Conservation (phyloP, 2,329 filamentous ascomycete genomes). For the Paraphoma sp. region DNA sequence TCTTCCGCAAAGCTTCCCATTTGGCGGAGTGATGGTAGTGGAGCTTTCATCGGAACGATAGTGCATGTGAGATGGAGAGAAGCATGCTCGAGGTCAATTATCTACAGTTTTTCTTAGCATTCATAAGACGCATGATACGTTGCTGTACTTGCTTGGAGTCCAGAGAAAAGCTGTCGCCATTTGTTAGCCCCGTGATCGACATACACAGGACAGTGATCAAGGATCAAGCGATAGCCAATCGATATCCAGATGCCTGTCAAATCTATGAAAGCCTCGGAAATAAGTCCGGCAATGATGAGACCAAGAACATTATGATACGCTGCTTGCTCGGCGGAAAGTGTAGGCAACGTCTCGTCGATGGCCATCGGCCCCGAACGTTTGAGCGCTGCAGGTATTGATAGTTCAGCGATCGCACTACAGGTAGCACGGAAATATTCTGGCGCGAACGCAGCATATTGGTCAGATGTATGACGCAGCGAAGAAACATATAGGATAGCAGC, state of each 20-base stretch:
- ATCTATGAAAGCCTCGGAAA: slow-evolving; percentile 51
- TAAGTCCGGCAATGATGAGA: slow-evolving; percentile 51
- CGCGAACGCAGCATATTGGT: slow-evolving; percentile 45
- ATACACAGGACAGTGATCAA: slow-evolving; percentile 52
- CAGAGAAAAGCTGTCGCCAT: slow-evolving; percentile 51
- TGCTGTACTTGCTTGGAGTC: slow-evolving; percentile 31
- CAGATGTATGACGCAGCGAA: slow-evolving; percentile 45
- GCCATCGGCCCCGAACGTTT: slow-evolving; percentile 1
- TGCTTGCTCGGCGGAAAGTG: slow-evolving; percentile 43
- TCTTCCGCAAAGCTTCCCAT: slow-evolving; percentile 47
- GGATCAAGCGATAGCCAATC: slow-evolving; percentile 50
- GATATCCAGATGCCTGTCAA: slow-evolving; percentile 56
- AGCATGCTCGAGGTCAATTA: slow-evolving; percentile 55
- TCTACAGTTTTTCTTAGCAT: slow-evolving; percentile 15
- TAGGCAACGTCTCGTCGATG: slow-evolving; percentile 17
- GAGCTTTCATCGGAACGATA: slow-evolving; percentile 51
- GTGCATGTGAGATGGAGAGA: slow-evolving; percentile 53
- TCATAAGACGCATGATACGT: no score
- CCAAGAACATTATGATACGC: slow-evolving; percentile 54
- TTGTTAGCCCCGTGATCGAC: slow-evolving; percentile 48
- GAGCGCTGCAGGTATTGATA: slow-evolving; percentile 44
- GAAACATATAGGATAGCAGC: slow-evolving; percentile 53
- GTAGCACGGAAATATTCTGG: slow-evolving; percentile 50
- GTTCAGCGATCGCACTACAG: slow-evolving; percentile 50
- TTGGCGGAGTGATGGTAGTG: slow-evolving; percentile 43